A percentile compares a stretch with the other conserved stretches of the same genome.
phyloP scores from a whole-genome alignment of 768 basidiomycete genomes.

The Grammothele lineata region DNA sequence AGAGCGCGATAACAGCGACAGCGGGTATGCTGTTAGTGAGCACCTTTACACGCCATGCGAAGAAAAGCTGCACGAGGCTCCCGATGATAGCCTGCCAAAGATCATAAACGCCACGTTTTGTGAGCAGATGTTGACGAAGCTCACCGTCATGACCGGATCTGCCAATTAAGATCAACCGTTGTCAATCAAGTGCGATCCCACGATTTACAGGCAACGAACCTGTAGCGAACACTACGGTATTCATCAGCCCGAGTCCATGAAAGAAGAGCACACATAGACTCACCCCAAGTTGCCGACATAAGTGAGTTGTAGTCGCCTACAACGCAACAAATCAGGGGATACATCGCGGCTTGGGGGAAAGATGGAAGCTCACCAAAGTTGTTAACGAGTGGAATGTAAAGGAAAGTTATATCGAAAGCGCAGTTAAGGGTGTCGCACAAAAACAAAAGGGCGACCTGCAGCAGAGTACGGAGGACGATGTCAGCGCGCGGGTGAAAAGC shows the following conservation, averaged over 20 bases:
- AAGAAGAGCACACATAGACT: slow-evolving; percentile 8
- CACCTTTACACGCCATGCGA: slow-evolving; percentile 39
- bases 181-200: neutral
- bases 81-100: slow-evolving; percentile 40
- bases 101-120: neutral
- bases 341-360: neutral
- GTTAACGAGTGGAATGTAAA: slow-evolving; percentile 44
- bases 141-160: slow-evolving; percentile 45
- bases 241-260: neutral
- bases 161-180: no score
- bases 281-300: slow-evolving; percentile 25
- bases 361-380: slow-evolving; percentile 36
- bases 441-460: slow-evolving; percentile 39
- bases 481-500: no score
- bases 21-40: slow-evolving; percentile 28
- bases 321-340: neutral
- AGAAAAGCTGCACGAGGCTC: slow-evolving; percentile 42
- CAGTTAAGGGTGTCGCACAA: slow-evolving; percentile 48
- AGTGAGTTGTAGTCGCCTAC: slow-evolving; percentile 29
- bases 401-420: slow-evolving; percentile 38
- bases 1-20: slow-evolving; percentile 23
- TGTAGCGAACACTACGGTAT: slow-evolving; percentile 36
- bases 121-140: neutral
- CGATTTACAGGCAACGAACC: slow-evolving; percentile 21
- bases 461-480: neutral